Evolutionary conservation across 148 eudicot species (phyloP), one percentile per base, ranked within the genome.

Genomic region (Cornus kousa): DNA sequence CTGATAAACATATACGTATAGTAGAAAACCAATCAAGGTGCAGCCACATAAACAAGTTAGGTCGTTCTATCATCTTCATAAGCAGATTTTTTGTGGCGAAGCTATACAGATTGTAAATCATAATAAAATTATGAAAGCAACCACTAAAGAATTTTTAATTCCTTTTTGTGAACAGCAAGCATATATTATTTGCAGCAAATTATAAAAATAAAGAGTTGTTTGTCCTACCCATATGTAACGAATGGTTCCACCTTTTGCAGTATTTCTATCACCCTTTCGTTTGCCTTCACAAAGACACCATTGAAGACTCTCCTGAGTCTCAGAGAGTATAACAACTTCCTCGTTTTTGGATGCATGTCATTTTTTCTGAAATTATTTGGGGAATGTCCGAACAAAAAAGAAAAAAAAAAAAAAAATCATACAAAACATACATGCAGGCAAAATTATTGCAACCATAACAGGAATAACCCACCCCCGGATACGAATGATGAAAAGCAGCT

Each of bases 251-350:
- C 94, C 77, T 84, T 91, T 65, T 90, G 88, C 82, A 97, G 75
- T 88, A 88, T 85, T 67, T 87, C 87, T 86, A 94, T 73, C 28
- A 82, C 81, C 69, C 88, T 89, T 75, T 86, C 88, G 72, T 85
- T 92, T 70, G 95, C 91, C 88, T 92, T 90, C 71, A 97, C 78
- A 83, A 94, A 97, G 73, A 97, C 97, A 59, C 95, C 99, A 81
- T 74, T 91, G 81, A 83, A 90, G 65, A 86, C 78, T 74, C 75
- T 88, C 83, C 85, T 87, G 67, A 96, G 80, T 32, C 95, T 88
- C 85, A 93, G 67, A n/a, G 94, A 82, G 82, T 87, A 83, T 74
- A 96, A 79, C 16, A 87, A 40, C 86, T 89, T 91, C 80, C 91
- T 87, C 17, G 90, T 79, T 74, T 82, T 85, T 16, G 92, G 92